Conservation (phyloP, 192 early-diverging fungal genomes). For the Podila horticola region DNA sequence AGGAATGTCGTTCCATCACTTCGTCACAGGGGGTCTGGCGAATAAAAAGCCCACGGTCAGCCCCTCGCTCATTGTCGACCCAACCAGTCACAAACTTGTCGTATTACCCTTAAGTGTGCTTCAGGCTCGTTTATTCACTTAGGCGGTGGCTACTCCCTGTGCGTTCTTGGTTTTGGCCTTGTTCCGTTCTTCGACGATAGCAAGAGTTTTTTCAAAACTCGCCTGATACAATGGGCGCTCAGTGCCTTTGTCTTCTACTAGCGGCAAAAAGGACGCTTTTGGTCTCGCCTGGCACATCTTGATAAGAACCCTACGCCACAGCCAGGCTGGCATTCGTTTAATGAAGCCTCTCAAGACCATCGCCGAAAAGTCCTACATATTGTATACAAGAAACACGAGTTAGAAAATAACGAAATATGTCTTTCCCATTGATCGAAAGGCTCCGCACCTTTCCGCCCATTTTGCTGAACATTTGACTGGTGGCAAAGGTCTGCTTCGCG, state of each 20-base stretch:
- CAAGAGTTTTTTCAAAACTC: background rate
- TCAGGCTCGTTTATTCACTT: background rate
- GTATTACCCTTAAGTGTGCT: background rate
- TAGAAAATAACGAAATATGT: too few species aligned
- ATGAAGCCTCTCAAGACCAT: too few species aligned
- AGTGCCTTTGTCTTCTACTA: background rate
- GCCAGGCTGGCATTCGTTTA: too few species aligned
- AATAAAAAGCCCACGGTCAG: too few species aligned
- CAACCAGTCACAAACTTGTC: too few species aligned
- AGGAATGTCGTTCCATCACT: too few species aligned
- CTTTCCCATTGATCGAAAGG: too few species aligned
- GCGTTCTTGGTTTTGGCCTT: background rate
- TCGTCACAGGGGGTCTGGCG: too few species aligned
- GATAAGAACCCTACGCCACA: background rate
- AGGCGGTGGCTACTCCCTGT: background rate
- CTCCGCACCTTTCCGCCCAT: background rate
- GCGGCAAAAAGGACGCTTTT: background rate
- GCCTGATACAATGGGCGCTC: background rate
- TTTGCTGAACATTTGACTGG: background rate
- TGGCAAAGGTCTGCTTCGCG: background rate
- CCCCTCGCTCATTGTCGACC: too few species aligned
- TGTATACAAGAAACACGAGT: too few species aligned
- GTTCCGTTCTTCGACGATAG: background rate
- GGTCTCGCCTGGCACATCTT: background rate
- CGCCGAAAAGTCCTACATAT: too few species aligned